phyloP scores from a whole-genome alignment of 2,329 filamentous ascomycete genomes.

The Ambrosiella xylebori region DNA sequence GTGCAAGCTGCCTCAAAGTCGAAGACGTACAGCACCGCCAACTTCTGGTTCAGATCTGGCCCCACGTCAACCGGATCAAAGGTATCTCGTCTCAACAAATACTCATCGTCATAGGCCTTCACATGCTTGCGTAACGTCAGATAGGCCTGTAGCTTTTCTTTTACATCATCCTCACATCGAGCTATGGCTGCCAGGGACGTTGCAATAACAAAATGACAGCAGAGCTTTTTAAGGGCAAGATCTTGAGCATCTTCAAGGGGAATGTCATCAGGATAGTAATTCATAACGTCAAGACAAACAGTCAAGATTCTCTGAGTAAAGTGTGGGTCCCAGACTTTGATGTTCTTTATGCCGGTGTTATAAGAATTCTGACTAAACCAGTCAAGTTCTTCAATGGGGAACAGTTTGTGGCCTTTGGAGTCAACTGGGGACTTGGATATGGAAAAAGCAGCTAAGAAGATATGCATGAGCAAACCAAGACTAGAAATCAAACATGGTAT shows the following conservation, averaged over 20 bases:
- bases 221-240: conserved; percentile 40
- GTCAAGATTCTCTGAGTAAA: conserved; percentile 39
- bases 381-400: conserved; percentile 49
- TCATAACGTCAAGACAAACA: conserved; percentile 34
- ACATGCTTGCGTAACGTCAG: conserved; percentile 42
- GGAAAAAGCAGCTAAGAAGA: conserved; percentile 23
- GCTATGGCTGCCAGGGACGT: conserved; percentile 34
- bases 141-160: conserved; percentile 43
- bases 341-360: conserved; percentile 52
- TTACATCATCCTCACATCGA: conserved; percentile 30
- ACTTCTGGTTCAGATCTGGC: conserved; percentile 41
- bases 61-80: conserved; percentile 12
- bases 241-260: conserved; percentile 26
- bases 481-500: not conserved
- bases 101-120: conserved; percentile 32
- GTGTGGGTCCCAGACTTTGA: conserved; percentile 34
- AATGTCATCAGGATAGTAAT: conserved; percentile 32
- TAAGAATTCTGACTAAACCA: conserved; percentile 78
- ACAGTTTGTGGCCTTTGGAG: conserved; percentile 29
- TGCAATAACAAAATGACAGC: conserved; percentile 53
- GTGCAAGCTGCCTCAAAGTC: conserved; percentile 61
- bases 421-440: conserved; percentile 24
- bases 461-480: conserved; percentile 7
- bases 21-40: conserved; percentile 51
- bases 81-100: conserved; percentile 7